Evolutionary conservation across 345 rosid species (phyloP).

Genomic region (Hevea brasiliensis): DNA sequence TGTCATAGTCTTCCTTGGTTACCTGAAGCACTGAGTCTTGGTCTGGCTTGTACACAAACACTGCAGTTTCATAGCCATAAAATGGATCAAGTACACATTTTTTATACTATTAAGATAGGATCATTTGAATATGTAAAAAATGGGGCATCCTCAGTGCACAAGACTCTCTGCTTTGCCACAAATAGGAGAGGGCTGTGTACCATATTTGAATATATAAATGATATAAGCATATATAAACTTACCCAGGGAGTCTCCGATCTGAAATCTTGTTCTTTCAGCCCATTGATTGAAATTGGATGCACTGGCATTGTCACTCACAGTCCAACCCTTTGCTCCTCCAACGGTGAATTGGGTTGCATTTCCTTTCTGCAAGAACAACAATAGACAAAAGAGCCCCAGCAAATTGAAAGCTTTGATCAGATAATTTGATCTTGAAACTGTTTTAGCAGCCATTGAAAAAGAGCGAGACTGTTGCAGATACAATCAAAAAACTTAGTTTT

Average conservation of each 20-base stretch:
- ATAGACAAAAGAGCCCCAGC: constrained; percentile 41
- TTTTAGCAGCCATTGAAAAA: constrained; percentile 27
- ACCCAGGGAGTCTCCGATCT: constrained; percentile 75
- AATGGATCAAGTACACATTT: no score
- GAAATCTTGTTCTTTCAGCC: constrained; percentile 79
- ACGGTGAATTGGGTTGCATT: constrained; percentile 58
- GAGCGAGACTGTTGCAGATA: neutral
- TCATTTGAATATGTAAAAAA: no score
- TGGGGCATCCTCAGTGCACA: no score
- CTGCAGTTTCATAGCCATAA: constrained; percentile 36
- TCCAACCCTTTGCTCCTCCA: constrained; percentile 69
- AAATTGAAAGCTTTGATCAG: constrained; percentile 18
- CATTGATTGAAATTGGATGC: constrained; percentile 48
- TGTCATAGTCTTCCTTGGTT: constrained; percentile 49
- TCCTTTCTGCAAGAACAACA: constrained; percentile 40
- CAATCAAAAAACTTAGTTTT: constrained; percentile 1
- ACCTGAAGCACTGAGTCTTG: constrained; percentile 78
- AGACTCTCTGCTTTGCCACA: no score
- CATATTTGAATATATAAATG: neutral
- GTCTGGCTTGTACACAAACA: constrained; percentile 50
- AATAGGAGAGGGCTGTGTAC: no score
- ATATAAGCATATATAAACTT: constrained; percentile 21
- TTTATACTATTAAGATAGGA: no score
- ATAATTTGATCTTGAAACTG: constrained; percentile 22
- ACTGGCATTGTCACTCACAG: constrained; percentile 38